A percentile compares a stretch with the other conserved stretches of the same genome.
Evolutionary conservation across 2,329 filamentous ascomycete genomes (phyloP).

Genomic region (Neopestalotiopsis sp.): DNA sequence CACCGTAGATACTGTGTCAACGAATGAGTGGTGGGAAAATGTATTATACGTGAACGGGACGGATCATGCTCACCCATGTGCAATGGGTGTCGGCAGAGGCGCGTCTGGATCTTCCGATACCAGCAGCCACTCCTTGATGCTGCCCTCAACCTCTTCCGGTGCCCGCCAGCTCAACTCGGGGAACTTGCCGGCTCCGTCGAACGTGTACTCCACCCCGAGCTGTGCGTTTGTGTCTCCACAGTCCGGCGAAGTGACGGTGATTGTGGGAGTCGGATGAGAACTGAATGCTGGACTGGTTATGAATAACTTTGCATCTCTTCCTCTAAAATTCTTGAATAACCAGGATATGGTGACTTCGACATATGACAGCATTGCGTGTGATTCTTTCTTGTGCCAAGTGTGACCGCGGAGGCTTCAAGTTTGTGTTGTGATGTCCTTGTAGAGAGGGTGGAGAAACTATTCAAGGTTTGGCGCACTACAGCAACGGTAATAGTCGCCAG

Average conservation of each 20-base stretch:
- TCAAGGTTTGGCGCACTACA: neutral
- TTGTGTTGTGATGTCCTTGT: neutral
- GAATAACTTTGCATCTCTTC: conserved; percentile 45
- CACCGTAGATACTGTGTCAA: conserved; percentile 40
- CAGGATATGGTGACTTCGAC: conserved; percentile 44
- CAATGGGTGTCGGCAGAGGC: conserved; percentile 48
- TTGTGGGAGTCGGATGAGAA: conserved; percentile 39
- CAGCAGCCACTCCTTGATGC: conserved; percentile 51
- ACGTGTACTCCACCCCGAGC: conserved; percentile 44
- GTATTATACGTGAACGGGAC: neutral
- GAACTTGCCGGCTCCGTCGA: conserved; percentile 44
- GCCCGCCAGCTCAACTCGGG: conserved; percentile 48
- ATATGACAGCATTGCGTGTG: neutral
- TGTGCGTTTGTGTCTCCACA: conserved; percentile 43
- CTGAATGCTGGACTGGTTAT: conserved; percentile 42
- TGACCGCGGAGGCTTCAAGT: neutral
- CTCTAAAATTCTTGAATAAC: conserved; percentile 44
- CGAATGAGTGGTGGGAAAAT: neutral
- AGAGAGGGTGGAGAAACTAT: neutral
- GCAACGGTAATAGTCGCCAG: neutral
- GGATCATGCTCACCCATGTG: conserved; percentile 46
- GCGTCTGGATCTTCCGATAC: conserved; percentile 54
- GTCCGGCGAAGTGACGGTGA: conserved; percentile 45
- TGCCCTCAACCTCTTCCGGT: conserved; percentile 30
- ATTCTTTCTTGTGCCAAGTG: neutral